Evolutionary conservation across 768 basidiomycete genomes (phyloP).

Genomic region (Amanita pseudoporphyria): DNA sequence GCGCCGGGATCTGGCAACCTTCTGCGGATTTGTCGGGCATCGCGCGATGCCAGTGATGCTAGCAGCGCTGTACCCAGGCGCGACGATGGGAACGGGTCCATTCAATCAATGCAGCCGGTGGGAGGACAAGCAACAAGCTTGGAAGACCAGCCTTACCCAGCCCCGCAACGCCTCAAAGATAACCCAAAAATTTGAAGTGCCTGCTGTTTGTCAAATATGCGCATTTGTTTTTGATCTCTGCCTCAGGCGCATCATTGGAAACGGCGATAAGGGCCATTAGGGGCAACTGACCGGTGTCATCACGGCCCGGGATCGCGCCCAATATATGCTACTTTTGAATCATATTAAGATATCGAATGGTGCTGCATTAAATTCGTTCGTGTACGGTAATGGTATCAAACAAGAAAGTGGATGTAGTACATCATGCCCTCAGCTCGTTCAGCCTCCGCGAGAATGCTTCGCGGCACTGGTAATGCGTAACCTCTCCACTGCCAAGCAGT

Average conservation of each 20-base stretch:
- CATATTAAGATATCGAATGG: no score
- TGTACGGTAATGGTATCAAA: not conserved
- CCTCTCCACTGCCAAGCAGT: conserved; percentile 61
- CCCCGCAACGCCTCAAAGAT: no score
- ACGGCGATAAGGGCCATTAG: no score
- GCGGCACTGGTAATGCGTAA: conserved; percentile 94
- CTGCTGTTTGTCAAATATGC: no score
- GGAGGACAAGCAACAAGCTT: conserved; percentile 19
- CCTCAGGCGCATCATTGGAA: no score
- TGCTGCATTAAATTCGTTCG: no score
- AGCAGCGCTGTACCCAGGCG: conserved; percentile 29
- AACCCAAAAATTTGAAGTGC: no score
- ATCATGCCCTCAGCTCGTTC: conserved; percentile 13
- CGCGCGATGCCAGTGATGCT: conserved; percentile 53
- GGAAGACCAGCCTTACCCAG: no score
- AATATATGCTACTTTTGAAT: no score
- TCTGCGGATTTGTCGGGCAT: conserved; percentile 58
- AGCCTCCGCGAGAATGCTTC: conserved; percentile 63
- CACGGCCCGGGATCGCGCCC: no score
- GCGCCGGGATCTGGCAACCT: conserved; percentile 49
- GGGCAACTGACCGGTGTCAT: no score
- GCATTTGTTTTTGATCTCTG: no score
- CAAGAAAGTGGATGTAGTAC: not conserved
- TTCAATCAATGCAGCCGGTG: conserved; percentile 19
- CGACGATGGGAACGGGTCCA: conserved; percentile 8